phyloP scores from a whole-genome alignment of 768 basidiomycete genomes.

The Leccinum uliginosum region DNA sequence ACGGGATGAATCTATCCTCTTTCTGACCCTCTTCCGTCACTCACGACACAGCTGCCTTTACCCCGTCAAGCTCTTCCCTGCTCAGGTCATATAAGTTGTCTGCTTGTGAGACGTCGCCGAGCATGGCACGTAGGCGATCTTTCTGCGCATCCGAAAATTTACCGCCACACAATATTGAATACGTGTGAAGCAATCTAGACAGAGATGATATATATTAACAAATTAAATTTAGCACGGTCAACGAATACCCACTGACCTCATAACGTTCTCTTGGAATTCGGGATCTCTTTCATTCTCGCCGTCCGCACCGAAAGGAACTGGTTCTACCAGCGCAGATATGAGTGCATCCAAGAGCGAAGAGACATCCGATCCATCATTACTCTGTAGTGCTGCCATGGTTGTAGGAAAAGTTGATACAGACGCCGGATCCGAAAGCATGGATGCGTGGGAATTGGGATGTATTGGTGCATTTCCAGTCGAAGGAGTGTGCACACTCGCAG shows the following conservation, averaged over 20 bases:
- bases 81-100: slow-evolving; percentile 28
- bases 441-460: slow-evolving; percentile 72
- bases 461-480: slow-evolving; percentile 34
- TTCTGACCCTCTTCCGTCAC: slow-evolving; percentile 9
- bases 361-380: slow-evolving; percentile 28
- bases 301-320: slow-evolving; percentile 62
- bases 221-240: background rate
- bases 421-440: slow-evolving; percentile 51
- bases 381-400: slow-evolving; percentile 45
- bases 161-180: slow-evolving; percentile 39
- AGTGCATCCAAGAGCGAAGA: slow-evolving; percentile 43
- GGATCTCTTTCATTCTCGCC: slow-evolving; percentile 59
- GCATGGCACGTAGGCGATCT: slow-evolving; percentile 23
- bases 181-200: slow-evolving; percentile 50
- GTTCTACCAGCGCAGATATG: slow-evolving; percentile 48
- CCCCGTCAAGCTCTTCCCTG: slow-evolving; percentile 21
- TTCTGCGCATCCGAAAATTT: slow-evolving; percentile 30
- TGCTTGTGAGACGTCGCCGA: slow-evolving; percentile 18
- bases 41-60: slow-evolving; percentile 24
- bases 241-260: slow-evolving; percentile 37
- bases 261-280: slow-evolving; percentile 63
- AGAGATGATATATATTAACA: background rate
- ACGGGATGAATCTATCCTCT: slow-evolving; percentile 12
- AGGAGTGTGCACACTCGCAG: slow-evolving; percentile 19
- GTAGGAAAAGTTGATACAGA: slow-evolving; percentile 47